These are phyloP conservation scores for Torulaspora gathmanii DNA, from an alignment of 805 yeast species.

Conservation along the genomic window DNA sequence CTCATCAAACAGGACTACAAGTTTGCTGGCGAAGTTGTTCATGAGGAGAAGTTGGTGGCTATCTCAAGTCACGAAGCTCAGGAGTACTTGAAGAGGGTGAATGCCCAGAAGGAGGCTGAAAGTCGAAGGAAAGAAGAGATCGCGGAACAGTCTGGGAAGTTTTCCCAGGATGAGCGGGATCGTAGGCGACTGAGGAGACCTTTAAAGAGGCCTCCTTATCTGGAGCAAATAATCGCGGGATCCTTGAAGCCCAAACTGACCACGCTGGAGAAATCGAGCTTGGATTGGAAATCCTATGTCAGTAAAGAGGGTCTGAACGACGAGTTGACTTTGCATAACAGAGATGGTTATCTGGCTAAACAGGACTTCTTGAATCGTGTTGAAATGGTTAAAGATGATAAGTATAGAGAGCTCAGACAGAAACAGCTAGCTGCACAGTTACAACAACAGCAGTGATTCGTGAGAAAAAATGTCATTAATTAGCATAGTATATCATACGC, in stretches of 20 bases:
- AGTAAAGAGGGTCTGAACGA: constrained; percentile 80
- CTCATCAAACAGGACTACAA: constrained; percentile 73
- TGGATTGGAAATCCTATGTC: constrained; percentile 94
- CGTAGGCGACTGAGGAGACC: constrained; percentile 42
- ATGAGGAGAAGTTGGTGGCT: constrained; percentile 75
- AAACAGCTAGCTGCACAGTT: constrained; percentile 34
- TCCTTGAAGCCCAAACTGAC: constrained; percentile 74
- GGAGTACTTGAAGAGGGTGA: constrained; percentile 63
- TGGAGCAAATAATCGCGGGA: constrained; percentile 69
- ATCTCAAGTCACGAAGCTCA: constrained; percentile 79
- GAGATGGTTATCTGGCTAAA: constrained; percentile 85
- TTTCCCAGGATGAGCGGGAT: not conserved
- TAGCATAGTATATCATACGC: not conserved
- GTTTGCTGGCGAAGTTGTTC: constrained; percentile 80
- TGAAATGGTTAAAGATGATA: constrained; percentile 42
- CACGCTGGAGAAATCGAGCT: constrained; percentile 84
- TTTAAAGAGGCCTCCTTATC: constrained; percentile 65
- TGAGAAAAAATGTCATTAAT: not conserved
- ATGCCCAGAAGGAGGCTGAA: constrained; percentile 29
- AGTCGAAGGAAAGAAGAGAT: constrained; percentile 10
- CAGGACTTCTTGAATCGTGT: constrained; percentile 84
- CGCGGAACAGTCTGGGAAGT: not conserved
- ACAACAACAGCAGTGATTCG: constrained; percentile 12
- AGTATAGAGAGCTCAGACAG: constrained; percentile 38
- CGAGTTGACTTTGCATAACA: constrained; percentile 74